Conservation (phyloP, 257 asterid genomes). For the Vinca minor region DNA sequence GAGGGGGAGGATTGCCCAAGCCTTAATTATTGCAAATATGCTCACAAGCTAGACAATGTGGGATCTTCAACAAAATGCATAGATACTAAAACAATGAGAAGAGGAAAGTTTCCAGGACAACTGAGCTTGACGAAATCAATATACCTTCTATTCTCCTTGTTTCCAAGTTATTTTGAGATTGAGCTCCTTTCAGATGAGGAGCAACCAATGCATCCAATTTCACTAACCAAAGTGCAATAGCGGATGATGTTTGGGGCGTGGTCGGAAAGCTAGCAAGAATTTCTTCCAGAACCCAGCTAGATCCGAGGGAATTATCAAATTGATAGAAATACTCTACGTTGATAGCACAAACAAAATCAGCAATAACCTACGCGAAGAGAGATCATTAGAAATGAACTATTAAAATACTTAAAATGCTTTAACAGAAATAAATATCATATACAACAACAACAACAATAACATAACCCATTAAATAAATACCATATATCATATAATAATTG, state of each 20-base stretch:
- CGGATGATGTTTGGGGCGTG: slow-evolving; percentile 75
- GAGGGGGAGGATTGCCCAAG: too few relatives aligned
- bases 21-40: too few relatives aligned
- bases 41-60: too few relatives aligned
- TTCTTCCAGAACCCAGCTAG: slow-evolving; percentile 44
- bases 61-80: too few relatives aligned
- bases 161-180: slow-evolving; percentile 25
- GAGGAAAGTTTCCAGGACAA: too few relatives aligned
- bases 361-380: slow-evolving; percentile 54
- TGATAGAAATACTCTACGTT: slow-evolving; percentile 66
- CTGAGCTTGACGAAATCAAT: background rate
- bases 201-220: slow-evolving; percentile 68
- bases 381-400: background rate
- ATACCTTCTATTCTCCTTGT: slow-evolving; percentile 40
- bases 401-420: background rate
- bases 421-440: background rate
- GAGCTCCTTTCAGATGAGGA: slow-evolving; percentile 31
- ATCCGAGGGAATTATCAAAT: slow-evolving; percentile 21
- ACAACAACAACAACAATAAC: too few relatives aligned
- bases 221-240: slow-evolving; percentile 84
- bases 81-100: too few relatives aligned
- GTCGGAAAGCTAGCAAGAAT: slow-evolving; percentile 55
- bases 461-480: too few relatives aligned
- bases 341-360: slow-evolving; percentile 71
- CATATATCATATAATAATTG: background rate